Evolutionary conservation across 305 asterid genomes (phyloP), one percentile per base, ranked within the genome.

Genomic region (Coffea humblotiana): DNA sequence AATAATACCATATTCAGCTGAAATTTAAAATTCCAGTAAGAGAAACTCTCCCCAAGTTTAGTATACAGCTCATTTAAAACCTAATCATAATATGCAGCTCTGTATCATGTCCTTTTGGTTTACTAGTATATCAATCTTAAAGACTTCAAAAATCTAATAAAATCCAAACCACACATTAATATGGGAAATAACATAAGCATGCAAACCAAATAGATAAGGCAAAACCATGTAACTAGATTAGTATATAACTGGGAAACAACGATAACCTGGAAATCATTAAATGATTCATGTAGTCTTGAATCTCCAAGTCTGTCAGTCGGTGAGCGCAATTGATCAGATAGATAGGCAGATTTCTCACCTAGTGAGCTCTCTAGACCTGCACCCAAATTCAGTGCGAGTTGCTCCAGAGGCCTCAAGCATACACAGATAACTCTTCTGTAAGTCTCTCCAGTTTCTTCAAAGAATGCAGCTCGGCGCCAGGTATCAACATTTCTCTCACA

Each of bases 381-480:
- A 82, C 88, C 85, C 54, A 94, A 82, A 70, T 89, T 89, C 83
- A 76, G 81, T 74, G 92, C 84, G 56, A 96, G 88, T 87, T 89
- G 89, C 78, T 96, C 93, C 83, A 96, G 82, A 69, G 98, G 98
- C 80, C 77, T 82, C 85, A 92, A 69, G 90, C 98, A 90, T 49
- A 88, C 89, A 79, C 86, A 80, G 79, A 94, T 82, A 74, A 94
- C 97, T 86, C 96, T 89, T 88, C 79, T 91, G 89, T 92, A 96
- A 16, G 98, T 96, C 83, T 91, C 97, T 11, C 98, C 97, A 51
- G 91, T 91, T 87, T 96, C 98, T 84, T 96, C 98, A 83, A 91
- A 96, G 82, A 96, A 91, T 71, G 99, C 99, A 82, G 98, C 99
- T 78, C 98, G 92, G 72, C 99, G 97, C 99, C 99, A 96, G 43